phyloP scores from a whole-genome alignment of 306 rosid genomes.

The Ochetophila trinervis region DNA sequence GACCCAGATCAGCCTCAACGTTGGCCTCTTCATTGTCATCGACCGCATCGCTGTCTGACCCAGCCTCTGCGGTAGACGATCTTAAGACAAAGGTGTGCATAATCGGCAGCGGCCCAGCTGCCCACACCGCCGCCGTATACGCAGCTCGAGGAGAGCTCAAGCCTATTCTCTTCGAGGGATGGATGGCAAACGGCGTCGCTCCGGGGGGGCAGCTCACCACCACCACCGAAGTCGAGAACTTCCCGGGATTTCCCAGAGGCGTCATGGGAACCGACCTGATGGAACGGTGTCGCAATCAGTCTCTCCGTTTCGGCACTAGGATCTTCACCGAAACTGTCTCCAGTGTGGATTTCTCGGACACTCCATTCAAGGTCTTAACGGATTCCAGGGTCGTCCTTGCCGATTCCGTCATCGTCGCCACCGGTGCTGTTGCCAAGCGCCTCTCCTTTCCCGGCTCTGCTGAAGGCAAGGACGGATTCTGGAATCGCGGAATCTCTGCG shows the following conservation, averaged over 20 bases:
- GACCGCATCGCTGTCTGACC: conserved; percentile 9
- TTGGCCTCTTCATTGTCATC: conserved; percentile 14
- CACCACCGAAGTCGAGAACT: conserved; percentile 84
- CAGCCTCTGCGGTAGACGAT: conserved; percentile 38
- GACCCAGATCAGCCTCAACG: conserved; percentile 14
- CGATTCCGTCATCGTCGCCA: conserved; percentile 63
- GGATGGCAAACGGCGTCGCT: conserved; percentile 88
- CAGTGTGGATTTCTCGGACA: conserved; percentile 61
- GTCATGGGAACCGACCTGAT: conserved; percentile 70
- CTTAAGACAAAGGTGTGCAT: conserved; percentile 65
- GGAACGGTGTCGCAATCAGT: conserved; percentile 64
- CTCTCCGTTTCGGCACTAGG: conserved; percentile 69
- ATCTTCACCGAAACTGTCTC: conserved; percentile 71
- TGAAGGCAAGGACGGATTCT: conserved; percentile 59
- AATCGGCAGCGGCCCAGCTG: conserved; percentile 89
- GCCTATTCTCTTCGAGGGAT: conserved; percentile 80
- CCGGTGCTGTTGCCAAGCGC: conserved; percentile 82
- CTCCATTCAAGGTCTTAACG: conserved; percentile 60
- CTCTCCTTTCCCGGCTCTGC: conserved; percentile 57
- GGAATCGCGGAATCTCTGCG: conserved; percentile 83
- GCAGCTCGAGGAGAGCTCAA: conserved; percentile 84
- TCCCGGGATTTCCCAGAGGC: conserved; percentile 78
- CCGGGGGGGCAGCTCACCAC: conserved; percentile 92
- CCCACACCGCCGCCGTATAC: conserved; percentile 79
- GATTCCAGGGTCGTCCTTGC: conserved; percentile 48